Evolutionary conservation across 257 asterid genomes (phyloP).

Genomic region (Scutellaria barbata): DNA sequence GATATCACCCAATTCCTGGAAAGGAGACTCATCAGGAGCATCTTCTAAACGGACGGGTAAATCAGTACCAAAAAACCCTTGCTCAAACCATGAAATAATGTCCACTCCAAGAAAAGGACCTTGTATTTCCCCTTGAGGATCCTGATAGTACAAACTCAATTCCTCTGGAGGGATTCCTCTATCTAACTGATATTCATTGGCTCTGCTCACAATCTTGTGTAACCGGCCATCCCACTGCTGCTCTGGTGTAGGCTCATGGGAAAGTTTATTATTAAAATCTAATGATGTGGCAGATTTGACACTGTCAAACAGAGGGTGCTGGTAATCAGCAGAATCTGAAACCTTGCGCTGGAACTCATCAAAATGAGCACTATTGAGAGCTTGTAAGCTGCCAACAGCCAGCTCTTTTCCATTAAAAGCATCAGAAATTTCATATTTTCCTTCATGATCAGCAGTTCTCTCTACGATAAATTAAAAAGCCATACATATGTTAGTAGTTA

Average conservation of each 20-base stretch:
- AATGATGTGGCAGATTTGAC: conserved; percentile 37
- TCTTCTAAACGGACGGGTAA: conserved; percentile 91
- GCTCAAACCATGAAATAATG: conserved; percentile 95
- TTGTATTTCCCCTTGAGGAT: conserved; percentile 97
- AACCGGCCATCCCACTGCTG: conserved; percentile 54
- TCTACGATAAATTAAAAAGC: conserved; percentile 39
- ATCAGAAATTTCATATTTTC: conserved; percentile 42
- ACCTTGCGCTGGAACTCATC: conserved; percentile 45
- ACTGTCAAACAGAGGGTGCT: conserved; percentile 44
- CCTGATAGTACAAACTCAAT: conserved; percentile 82
- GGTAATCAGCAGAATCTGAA: conserved; percentile 45
- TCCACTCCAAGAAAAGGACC: conserved; percentile 99
- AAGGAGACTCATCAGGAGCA: conserved; percentile 79
- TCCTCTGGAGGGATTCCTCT: conserved; percentile 73
- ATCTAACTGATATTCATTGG: conserved; percentile 51
- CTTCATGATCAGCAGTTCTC: conserved; percentile 42
- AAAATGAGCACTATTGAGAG: conserved; percentile 43
- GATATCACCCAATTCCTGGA: conserved; percentile 79
- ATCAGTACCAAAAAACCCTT: conserved; percentile 94
- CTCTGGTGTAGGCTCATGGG: conserved; percentile 55
- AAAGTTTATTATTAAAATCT: conserved; percentile 49
- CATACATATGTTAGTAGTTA: conserved; percentile 27
- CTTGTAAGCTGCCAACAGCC: conserved; percentile 38
- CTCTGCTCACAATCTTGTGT: conserved; percentile 46
- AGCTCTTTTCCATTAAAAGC: conserved; percentile 39